Percentiles rank a stretch among this genome's conserved stretches.
Evolutionary conservation across 371 early-diverging fungal genomes (phyloP).

Genomic region (Mucor plumbeus): DNA sequence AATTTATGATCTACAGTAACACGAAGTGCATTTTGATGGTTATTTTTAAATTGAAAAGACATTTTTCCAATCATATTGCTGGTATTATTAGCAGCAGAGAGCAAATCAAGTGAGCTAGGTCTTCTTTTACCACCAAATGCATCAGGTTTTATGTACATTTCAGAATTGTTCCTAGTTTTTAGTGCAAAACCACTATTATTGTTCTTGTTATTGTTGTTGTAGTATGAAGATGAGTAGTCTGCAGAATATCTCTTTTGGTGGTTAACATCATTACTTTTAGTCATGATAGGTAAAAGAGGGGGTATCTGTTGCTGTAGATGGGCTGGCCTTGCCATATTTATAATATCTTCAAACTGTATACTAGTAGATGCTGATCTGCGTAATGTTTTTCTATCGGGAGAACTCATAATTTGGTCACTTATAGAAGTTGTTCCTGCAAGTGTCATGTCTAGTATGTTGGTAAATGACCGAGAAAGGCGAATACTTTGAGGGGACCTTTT

Average conservation of each 20-base stretch:
- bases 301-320: background rate
- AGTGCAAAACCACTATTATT: background rate
- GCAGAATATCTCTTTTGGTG: conserved; percentile 41
- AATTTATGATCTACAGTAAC: conserved; percentile 49
- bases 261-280: background rate
- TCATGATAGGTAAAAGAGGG: background rate
- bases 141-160: conserved; percentile 36
- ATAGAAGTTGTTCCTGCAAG: background rate
- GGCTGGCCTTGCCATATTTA: background rate
- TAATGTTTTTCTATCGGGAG: background rate
- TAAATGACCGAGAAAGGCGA: conserved; percentile 37
- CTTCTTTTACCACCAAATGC: conserved; percentile 22
- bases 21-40: conserved; percentile 46
- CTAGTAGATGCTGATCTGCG: conserved; percentile 23
- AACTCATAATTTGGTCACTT: background rate
- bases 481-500: conserved; percentile 25
- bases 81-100: conserved; percentile 23
- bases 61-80: conserved; percentile 47
- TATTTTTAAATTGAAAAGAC: conserved; percentile 44
- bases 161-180: conserved; percentile 39
- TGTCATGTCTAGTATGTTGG: conserved; percentile 27
- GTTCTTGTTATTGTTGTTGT: conserved; percentile 8
- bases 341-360: conserved; percentile 18
- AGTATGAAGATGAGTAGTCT: conserved; percentile 25
- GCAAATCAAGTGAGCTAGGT: conserved; percentile 44